Evolutionary conservation across 1,284 basidiomycete genomes (phyloP).

Genomic region (Naganishia sp.): DNA sequence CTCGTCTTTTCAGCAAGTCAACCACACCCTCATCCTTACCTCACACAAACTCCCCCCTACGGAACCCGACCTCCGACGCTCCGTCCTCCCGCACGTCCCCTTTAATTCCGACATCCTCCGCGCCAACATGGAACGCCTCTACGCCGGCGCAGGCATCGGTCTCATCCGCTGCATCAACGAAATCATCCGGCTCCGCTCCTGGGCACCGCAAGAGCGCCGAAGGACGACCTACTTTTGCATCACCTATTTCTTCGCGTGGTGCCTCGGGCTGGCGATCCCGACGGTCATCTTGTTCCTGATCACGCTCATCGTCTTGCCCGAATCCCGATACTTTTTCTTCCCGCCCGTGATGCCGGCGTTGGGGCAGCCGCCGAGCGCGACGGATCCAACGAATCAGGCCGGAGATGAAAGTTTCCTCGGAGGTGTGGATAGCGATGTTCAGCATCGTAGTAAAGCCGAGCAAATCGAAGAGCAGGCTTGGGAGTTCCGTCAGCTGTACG

Average conservation of each 20-base stretch:
- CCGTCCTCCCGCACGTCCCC: slow-evolving; percentile 51
- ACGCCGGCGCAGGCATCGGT: slow-evolving; percentile 58
- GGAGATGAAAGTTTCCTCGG: slow-evolving; percentile 55
- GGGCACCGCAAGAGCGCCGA: slow-evolving; percentile 57
- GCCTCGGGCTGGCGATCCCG: slow-evolving; percentile 55
- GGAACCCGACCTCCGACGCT: slow-evolving; percentile 54
- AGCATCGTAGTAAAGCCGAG: slow-evolving; percentile 52
- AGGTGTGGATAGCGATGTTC: slow-evolving; percentile 48
- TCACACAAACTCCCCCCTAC: slow-evolving; percentile 42
- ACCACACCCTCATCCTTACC: slow-evolving; percentile 50
- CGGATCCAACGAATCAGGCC: slow-evolving; percentile 52
- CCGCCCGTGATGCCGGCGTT: slow-evolving; percentile 56
- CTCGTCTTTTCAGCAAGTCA: slow-evolving; percentile 47
- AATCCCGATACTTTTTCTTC: slow-evolving; percentile 57
- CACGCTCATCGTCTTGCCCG: slow-evolving; percentile 57
- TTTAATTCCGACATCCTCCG: slow-evolving; percentile 54
- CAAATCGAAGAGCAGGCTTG: slow-evolving; percentile 56
- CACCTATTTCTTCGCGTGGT: slow-evolving; percentile 58
- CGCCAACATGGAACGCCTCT: slow-evolving; percentile 59
- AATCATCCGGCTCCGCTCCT: slow-evolving; percentile 58
- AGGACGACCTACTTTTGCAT: slow-evolving; percentile 56
- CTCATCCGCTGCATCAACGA: slow-evolving; percentile 58
- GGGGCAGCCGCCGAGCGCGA: slow-evolving; percentile 52
- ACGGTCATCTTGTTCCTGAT: slow-evolving; percentile 53
- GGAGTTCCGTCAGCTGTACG: slow-evolving; percentile 45